A percentile compares a stretch with the other conserved stretches of the same genome.
These are phyloP conservation scores for Botrytis fragariae DNA, from an alignment of 2,329 filamentous ascomycete genomes.

Conservation along the genomic window DNA sequence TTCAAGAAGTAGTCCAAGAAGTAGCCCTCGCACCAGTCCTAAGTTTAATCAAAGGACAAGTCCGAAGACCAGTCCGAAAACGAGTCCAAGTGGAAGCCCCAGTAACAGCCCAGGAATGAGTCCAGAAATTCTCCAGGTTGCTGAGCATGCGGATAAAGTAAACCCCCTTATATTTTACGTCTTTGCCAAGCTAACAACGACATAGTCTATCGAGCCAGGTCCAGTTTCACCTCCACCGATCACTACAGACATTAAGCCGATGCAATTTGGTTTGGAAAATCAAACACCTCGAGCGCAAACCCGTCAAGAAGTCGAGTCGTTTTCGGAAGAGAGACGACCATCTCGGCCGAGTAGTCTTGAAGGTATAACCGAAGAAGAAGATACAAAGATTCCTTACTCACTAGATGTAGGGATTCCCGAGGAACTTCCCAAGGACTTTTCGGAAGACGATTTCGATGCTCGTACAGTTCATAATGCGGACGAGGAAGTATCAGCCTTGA, in stretches of 20 bases:
- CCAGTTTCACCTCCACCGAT: conserved; percentile 62
- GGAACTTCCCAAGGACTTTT: conserved; percentile 42
- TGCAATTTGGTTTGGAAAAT: conserved; percentile 63
- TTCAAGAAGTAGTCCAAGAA: conserved; percentile 20
- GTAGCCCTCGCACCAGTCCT: conserved; percentile 15
- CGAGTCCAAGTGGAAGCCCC: conserved; percentile 5
- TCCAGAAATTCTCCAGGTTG: not conserved
- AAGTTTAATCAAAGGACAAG: conserved; percentile 4
- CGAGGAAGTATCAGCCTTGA: conserved; percentile 65
- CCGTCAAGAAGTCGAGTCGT: conserved; percentile 65
- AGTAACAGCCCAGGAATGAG: conserved; percentile 9
- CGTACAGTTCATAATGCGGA: conserved; percentile 47
- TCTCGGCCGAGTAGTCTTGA: conserved; percentile 67
- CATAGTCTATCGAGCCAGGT: conserved; percentile 32
- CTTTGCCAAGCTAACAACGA: not conserved
- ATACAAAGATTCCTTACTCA: conserved; percentile 29
- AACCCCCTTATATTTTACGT: not conserved
- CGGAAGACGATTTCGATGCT: conserved; percentile 48
- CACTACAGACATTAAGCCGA: conserved; percentile 69
- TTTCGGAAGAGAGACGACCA: conserved; percentile 49
- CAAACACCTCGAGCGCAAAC: conserved; percentile 83
- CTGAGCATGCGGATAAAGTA: conserved; percentile 32
- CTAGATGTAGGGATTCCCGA: conserved; percentile 40
- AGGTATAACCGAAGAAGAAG: conserved; percentile 50
- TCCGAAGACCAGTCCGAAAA: not conserved